phyloP scores from a whole-genome alignment of 768 basidiomycete genomes.

The Hortiboletus campestris region DNA sequence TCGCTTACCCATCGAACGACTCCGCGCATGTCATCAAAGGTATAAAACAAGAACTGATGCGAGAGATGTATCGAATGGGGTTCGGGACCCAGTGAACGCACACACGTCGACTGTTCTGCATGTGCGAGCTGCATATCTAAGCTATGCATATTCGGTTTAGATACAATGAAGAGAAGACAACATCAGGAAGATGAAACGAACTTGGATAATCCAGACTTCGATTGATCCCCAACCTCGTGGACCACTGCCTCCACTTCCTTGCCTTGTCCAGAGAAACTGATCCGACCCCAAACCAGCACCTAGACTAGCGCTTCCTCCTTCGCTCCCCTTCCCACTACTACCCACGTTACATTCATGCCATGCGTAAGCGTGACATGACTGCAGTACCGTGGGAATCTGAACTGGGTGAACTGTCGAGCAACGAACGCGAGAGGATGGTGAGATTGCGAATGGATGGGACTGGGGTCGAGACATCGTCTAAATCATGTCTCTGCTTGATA shows the following conservation, averaged over 20 bases:
- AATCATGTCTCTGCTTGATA: constrained; percentile 29
- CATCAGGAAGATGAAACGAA: neutral
- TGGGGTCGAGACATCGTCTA: constrained; percentile 22
- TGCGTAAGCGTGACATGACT: constrained; percentile 46
- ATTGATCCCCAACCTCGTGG: neutral
- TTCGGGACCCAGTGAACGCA: no score
- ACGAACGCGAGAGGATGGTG: constrained; percentile 65
- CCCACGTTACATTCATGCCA: constrained; percentile 26
- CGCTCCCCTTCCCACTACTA: neutral
- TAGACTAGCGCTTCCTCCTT: neutral
- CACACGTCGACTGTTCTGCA: neutral
- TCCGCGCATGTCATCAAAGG: no score
- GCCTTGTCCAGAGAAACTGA: neutral
- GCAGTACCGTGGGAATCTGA: constrained; percentile 22
- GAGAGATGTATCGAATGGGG: no score
- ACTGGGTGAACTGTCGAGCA: constrained; percentile 29
- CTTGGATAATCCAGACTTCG: neutral
- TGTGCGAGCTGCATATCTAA: neutral
- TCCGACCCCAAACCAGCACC: neutral
- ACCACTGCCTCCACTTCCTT: neutral
- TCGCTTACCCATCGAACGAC: no score
- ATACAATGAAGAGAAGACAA: neutral
- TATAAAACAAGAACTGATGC: no score
- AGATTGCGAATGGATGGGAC: constrained; percentile 55
- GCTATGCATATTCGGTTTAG: no score